Base-by-base conservation (phyloP, 2,329 filamentous ascomycete species). In the Beauveria rudraprayagi region DNA sequence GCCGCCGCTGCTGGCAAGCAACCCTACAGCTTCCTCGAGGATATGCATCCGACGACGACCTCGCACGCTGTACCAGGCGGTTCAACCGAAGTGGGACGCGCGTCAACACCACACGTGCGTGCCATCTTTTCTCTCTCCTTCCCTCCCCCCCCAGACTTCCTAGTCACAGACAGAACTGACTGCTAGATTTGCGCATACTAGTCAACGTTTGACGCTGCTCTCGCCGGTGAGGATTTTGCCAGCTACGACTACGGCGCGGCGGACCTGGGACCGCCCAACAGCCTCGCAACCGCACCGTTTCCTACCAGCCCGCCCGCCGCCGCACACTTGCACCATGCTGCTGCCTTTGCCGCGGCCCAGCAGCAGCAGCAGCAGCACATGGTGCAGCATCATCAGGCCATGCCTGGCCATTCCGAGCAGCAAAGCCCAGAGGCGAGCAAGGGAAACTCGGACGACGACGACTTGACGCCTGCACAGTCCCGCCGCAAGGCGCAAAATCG, bases 401-500 rank as follows among this genome's bases (percentile, higher is more conserved):
- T 40, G n/a, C 41, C 26, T 24, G 8, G 34, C 30, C 67, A 64
- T 56, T 66, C 68, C 62, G 67, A 67, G 54, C 65, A 68, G 61
- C 68, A 70, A 37, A 37, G 34, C 34, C 34, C 34, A 5, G 34
- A 37, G 44, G 30, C 55, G 34, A 16, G 34, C 30, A 57, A 41
- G 46, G 55, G 4, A 14, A 41, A 50, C 68, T 52, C 65, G 68
- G 84, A 83, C 43, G 82, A 84, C 11, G 83, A 82, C 30, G 82
- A 82, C 51, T 60, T 83, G 68, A 84, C 81, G 24, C 83, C 82
- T 0, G 81, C 82, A 6, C 82, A 85, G 68, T 82, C 80, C 11
- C 77, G 81, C 67, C 78, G 83, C 63, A 85, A 85, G 69, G 83
- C 82, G 50, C 83, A 85, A 71, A 85, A 85, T 65, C 77, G 83